Percentiles rank a stretch among this genome's conserved stretches.
Evolutionary conservation across 768 basidiomycete genomes (phyloP).

Genomic region (Podaxis rugospora): DNA sequence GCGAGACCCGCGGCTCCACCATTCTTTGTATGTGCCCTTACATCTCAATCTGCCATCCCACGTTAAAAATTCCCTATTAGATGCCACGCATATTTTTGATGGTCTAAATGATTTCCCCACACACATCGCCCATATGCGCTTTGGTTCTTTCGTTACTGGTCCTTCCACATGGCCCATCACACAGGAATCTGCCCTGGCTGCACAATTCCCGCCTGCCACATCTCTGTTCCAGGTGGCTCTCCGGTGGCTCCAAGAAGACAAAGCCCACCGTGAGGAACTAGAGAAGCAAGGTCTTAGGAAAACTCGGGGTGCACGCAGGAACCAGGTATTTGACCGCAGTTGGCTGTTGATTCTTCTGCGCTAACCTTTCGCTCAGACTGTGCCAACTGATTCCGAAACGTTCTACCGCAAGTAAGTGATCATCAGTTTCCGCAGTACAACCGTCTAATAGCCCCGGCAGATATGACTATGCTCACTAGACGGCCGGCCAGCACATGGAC

Average conservation of each 20-base stretch:
- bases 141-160: conserved; percentile 66
- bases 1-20: conserved; percentile 74
- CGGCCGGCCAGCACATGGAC: background rate
- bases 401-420: conserved; percentile 79
- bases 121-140: conserved; percentile 86
- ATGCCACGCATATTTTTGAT: conserved; percentile 97
- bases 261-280: conserved; percentile 55
- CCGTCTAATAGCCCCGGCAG: conserved; percentile 16
- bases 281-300: conserved; percentile 52
- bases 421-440: conserved; percentile 11
- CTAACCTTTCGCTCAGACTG: conserved; percentile 30
- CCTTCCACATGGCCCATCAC: conserved; percentile 71
- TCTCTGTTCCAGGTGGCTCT: conserved; percentile 72
- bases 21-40: conserved; percentile 81
- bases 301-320: conserved; percentile 53
- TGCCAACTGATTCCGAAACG: conserved; percentile 73
- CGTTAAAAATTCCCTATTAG: conserved; percentile 30
- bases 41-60: conserved; percentile 2
- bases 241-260: conserved; percentile 84
- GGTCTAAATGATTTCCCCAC: conserved; percentile 91
- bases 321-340: conserved; percentile 34
- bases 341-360: conserved; percentile 10
- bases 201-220: conserved; percentile 21
- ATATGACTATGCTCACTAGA: conserved; percentile 40
- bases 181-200: conserved; percentile 16